Evolutionary conservation across 306 rosid species (phyloP).

Genomic region (Rosa lucieae): DNA sequence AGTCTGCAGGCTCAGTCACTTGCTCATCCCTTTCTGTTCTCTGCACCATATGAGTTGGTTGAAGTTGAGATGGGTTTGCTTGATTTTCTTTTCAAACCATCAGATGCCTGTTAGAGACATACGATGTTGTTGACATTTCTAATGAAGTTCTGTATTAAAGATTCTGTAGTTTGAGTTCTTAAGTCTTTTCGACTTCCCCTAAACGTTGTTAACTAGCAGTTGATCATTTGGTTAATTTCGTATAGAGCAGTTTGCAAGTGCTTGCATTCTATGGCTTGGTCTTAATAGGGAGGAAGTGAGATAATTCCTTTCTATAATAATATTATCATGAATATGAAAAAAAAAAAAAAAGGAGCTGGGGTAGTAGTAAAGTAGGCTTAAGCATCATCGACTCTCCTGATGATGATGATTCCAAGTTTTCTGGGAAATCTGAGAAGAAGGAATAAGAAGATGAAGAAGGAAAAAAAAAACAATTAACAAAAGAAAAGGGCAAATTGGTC

Average conservation of each 20-base stretch:
- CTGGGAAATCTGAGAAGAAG: too few relatives aligned
- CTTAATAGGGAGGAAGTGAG: not conserved
- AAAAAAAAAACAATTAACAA: too few relatives aligned
- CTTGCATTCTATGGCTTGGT: not conserved
- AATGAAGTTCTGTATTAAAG: not conserved
- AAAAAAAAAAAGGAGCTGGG: too few relatives aligned
- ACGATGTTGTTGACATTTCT: not conserved
- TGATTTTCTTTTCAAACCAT: conserved; percentile 25
- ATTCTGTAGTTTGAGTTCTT: not conserved
- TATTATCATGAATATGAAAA: not conserved
- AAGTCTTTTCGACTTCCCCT: not conserved
- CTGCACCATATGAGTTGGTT: not conserved
- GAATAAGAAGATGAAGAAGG: too few relatives aligned
- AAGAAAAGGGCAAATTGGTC: too few relatives aligned
- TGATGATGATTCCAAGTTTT: too few relatives aligned
- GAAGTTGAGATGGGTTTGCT: not conserved
- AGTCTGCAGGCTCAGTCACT: not conserved
- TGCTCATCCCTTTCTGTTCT: not conserved
- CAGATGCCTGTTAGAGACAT: conserved; percentile 3
- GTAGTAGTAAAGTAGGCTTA: too few relatives aligned
- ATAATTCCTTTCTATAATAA: not conserved
- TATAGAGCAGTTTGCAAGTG: not conserved
- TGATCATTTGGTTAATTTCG: not conserved
- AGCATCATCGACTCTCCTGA: too few relatives aligned
- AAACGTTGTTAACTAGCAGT: not conserved